These are phyloP conservation scores for Cordyceps cicadae DNA, from an alignment of 2,329 filamentous ascomycete species.

Conservation along the genomic window DNA sequence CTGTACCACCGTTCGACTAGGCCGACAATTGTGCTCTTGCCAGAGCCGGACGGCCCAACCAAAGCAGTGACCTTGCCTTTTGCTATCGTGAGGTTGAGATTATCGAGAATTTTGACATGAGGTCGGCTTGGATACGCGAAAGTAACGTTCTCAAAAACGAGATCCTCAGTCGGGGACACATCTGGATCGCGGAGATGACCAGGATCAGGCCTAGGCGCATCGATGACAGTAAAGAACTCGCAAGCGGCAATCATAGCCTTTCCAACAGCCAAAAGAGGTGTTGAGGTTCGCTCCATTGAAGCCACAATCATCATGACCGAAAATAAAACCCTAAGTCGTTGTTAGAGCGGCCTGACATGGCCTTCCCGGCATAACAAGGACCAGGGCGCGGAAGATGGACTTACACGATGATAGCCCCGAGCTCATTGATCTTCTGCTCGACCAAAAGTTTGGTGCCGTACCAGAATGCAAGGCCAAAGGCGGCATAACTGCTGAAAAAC, in stretches of 20 bases:
- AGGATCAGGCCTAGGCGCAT: slow-evolving; percentile 33
- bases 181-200: slow-evolving; percentile 29
- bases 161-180: slow-evolving; percentile 30
- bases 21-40: slow-evolving; percentile 67
- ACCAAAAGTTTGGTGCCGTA: slow-evolving; percentile 46
- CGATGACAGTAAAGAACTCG: slow-evolving; percentile 49
- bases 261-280: slow-evolving; percentile 47
- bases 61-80: slow-evolving; percentile 65
- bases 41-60: slow-evolving; percentile 63
- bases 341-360: background rate
- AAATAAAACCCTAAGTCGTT: slow-evolving; percentile 36
- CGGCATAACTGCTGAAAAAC: slow-evolving; percentile 45
- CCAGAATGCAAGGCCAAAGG: slow-evolving; percentile 55
- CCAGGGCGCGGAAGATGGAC: slow-evolving; percentile 15
- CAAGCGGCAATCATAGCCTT: slow-evolving; percentile 51
- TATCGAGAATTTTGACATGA: slow-evolving; percentile 54
- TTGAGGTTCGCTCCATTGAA: slow-evolving; percentile 48
- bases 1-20: slow-evolving; percentile 67
- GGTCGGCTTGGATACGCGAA: slow-evolving; percentile 66
- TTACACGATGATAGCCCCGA: slow-evolving; percentile 49
- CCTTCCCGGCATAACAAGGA: background rate
- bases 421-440: slow-evolving; percentile 37
- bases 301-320: slow-evolving; percentile 52
- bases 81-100: slow-evolving; percentile 49
- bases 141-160: slow-evolving; percentile 50